phyloP scores from a whole-genome alignment of 305 asterid genomes.

The Caryopteris hybrid region DNA sequence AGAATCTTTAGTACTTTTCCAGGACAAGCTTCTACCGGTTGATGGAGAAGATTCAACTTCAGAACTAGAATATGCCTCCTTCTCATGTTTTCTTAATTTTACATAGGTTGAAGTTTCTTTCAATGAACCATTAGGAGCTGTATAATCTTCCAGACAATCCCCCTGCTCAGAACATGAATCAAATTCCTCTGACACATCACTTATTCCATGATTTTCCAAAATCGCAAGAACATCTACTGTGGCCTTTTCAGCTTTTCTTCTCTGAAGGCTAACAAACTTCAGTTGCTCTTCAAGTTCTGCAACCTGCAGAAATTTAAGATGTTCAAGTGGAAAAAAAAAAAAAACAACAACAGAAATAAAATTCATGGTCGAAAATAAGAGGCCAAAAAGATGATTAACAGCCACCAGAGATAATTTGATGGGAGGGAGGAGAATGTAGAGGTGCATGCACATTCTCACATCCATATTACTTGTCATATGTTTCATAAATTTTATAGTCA shows the following conservation, averaged over 20 bases:
- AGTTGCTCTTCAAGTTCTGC: slow-evolving; percentile 83
- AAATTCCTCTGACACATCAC: slow-evolving; percentile 65
- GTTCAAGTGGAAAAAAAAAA: neutral
- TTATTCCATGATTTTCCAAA: slow-evolving; percentile 65
- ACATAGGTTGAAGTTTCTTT: slow-evolving; percentile 36
- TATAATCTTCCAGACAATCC: slow-evolving; percentile 32
- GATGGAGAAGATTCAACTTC: slow-evolving; percentile 76
- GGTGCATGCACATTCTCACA: neutral
- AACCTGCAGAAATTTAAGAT: slow-evolving; percentile 39
- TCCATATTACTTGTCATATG: neutral
- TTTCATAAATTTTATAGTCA: too few relatives aligned
- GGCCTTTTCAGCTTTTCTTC: slow-evolving; percentile 93
- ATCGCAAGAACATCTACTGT: slow-evolving; percentile 75
- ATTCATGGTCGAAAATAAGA: neutral
- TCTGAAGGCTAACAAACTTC: slow-evolving; percentile 60
- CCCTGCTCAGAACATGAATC: slow-evolving; percentile 75
- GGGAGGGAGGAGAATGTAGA: neutral
- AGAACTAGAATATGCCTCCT: slow-evolving; percentile 67
- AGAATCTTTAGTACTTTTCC: slow-evolving; percentile 70
- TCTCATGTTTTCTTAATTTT: slow-evolving; percentile 40
- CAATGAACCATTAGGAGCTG: slow-evolving; percentile 24
- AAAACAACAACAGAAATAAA: neutral
- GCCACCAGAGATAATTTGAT: neutral
- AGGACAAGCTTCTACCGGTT: slow-evolving; percentile 76
- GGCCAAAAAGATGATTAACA: neutral